Base-by-base conservation (phyloP, 2,329 filamentous ascomycete genomes). In the Cordyceps javanica region DNA sequence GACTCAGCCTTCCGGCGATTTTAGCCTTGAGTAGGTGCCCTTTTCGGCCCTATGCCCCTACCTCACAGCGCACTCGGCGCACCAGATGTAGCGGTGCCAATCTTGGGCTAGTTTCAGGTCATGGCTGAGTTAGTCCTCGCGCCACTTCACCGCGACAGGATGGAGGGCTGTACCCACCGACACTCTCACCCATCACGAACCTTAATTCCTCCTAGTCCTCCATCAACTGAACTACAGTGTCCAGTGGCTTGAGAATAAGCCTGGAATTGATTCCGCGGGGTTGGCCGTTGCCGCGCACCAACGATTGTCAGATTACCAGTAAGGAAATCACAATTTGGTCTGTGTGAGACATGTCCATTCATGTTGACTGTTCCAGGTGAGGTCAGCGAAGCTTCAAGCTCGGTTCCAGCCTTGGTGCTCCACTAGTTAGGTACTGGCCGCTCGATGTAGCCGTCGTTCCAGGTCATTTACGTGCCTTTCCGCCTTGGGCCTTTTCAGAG, bases 21-120 rank as follows among this genome's bases (percentile, higher is more conserved):
- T 48, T 48, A 23, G 32, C 28, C 16, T 55, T 26, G n/a, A n/a
- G n/a, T n/a, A n/a, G 50, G 50, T 42, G 23, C 42, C 50, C 11
- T 25, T 38, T 48, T 46, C 42, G 42, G 53, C 42, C 41, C 52
- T 55, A 55, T 46, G 53, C 32, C 53, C 53, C 32, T 46, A 30
- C 41, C n/a, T 10, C 41, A 32, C 30, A 28, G 28, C 34, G 42
- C 42, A 41, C 34, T 32, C 42, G 39, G 28, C 44, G 42, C 28
- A 48, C n/a, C 23, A 46, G 39, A 16, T 26, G 30, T 21, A 13
- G 32, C 42, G 25, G 30, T 30, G 28, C 32, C 32, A 26, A 55
- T 46, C 28, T 55, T 21, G 53, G 42, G 30, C 32, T 55, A 48
- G 53, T 55, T 55, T 55, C 53, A 55, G 53, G 53, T 55, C 53